Percentiles rank a stretch among this genome's conserved stretches.
Evolutionary conservation across 495 filamentous ascomycete species (phyloP).

Genomic region (Hypomontagnella monticulosa): DNA sequence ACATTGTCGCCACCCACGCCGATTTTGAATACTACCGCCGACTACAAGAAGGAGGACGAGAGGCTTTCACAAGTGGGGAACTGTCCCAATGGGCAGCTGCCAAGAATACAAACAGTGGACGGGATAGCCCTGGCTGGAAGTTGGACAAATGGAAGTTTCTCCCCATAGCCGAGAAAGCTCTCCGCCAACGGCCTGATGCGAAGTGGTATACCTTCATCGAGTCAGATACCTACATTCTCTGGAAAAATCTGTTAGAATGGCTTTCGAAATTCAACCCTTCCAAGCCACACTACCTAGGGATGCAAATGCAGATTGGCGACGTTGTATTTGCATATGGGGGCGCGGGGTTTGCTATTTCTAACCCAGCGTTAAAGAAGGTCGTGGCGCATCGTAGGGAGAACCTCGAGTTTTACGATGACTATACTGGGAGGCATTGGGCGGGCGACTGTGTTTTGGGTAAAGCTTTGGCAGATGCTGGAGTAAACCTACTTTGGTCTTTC

Average conservation of each 20-base stretch:
- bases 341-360: slow-evolving; percentile 62
- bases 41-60: slow-evolving; percentile 41
- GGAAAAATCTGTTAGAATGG: slow-evolving; percentile 64
- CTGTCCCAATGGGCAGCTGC: slow-evolving; percentile 40
- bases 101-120: slow-evolving; percentile 43
- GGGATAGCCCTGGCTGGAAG: slow-evolving; percentile 57
- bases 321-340: slow-evolving; percentile 65
- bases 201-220: slow-evolving; percentile 74
- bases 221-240: slow-evolving; percentile 69
- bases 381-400: slow-evolving; percentile 42
- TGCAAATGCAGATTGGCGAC: slow-evolving; percentile 51
- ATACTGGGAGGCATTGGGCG: slow-evolving; percentile 57
- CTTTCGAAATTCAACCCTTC: slow-evolving; percentile 56
- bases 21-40: slow-evolving; percentile 50
- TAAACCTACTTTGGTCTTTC: slow-evolving; percentile 58
- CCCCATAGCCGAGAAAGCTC: slow-evolving; percentile 64
- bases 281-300: slow-evolving; percentile 61
- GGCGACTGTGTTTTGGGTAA: slow-evolving; percentile 65
- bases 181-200: slow-evolving; percentile 55
- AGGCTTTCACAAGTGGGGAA: slow-evolving; percentile 40
- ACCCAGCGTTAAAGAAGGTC: slow-evolving; percentile 57
- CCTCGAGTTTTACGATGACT: slow-evolving; percentile 45
- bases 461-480: slow-evolving; percentile 53
- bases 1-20: slow-evolving; percentile 42
- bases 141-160: slow-evolving; percentile 76